Percentiles rank a stretch among this genome's conserved stretches.
phyloP scores from a whole-genome alignment of 1,139 yeast species.

The Yamadazyma atlantica region DNA sequence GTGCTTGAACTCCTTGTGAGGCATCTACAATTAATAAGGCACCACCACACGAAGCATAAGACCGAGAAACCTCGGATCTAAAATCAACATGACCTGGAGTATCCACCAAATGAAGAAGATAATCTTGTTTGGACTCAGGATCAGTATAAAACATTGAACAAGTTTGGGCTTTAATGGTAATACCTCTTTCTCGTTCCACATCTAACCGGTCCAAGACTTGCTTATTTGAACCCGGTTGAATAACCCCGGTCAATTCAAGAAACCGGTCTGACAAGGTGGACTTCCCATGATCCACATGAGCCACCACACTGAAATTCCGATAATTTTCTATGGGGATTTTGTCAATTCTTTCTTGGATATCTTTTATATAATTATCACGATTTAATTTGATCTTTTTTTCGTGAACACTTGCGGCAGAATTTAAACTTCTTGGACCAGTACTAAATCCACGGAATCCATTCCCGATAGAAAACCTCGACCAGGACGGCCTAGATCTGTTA shows the following conservation, averaged over 20 bases:
- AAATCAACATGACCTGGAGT: constrained; percentile 99
- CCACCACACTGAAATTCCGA: constrained; percentile 90
- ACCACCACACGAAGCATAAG: constrained; percentile 96
- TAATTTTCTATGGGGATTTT: constrained; percentile 79
- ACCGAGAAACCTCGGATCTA: constrained; percentile 87
- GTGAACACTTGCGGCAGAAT: neutral
- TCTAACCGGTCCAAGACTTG: constrained; percentile 90
- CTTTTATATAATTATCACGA: constrained; percentile 1
- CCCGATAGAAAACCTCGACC: neutral
- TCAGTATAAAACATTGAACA: constrained; percentile 87
- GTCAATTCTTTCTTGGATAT: constrained; percentile 55
- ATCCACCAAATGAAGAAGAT: constrained; percentile 84
- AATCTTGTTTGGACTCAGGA: constrained; percentile 59
- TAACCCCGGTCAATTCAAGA: constrained; percentile 85
- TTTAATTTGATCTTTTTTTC: neutral
- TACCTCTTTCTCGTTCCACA: constrained; percentile 94
- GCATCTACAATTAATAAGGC: constrained; percentile 91
- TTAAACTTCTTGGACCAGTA: neutral
- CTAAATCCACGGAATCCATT: neutral
- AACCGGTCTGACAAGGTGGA: constrained; percentile 87
- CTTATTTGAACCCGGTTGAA: constrained; percentile 72
- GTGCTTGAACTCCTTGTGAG: constrained; percentile 95
- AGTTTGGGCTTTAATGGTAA: constrained; percentile 95
- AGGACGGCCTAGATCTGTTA: neutral
- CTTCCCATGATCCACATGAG: constrained; percentile 97